Base-by-base conservation (phyloP, 2,329 filamentous ascomycete species). In the Botryotinia convoluta region DNA sequence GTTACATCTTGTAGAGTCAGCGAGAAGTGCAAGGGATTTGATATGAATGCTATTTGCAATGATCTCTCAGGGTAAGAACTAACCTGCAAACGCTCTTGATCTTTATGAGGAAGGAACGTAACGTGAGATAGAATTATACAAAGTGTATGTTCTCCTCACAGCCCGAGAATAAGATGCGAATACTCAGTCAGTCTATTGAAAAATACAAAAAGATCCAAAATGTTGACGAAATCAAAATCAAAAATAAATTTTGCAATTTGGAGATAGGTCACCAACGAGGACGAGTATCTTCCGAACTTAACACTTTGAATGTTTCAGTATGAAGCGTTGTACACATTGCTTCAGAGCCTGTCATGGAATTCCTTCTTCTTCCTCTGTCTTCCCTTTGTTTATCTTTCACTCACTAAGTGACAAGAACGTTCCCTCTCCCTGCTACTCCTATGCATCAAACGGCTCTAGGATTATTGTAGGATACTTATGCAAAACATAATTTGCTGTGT, bases 341-440 rank as follows among this genome's bases (percentile, higher is more conserved):
- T 54, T 16, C 4, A n/a, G 12, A 54, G 3, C 12, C 26, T n/a
- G 5, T 8, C 5, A n/a, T 16, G 1, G 2, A n/a, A 3, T 54
- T 14, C 3, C 48, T n/a, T 54, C 16, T n/a, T 26, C 48, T 6
- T 51, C 12, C 22, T 26, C 22, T 26, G n/a, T 44, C 48, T n/a
- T 5, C 4, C 2, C 0, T 16, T 16, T 14, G 12, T n/a, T 6
- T n/a, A 14, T 54, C 26, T 54, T 6, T n/a, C 12, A 3, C 48
- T 16, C 26, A n/a, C 2, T 3, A 0, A n/a, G 26, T 16, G 12
- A n/a, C n/a, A 26, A n/a, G 12, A n/a, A 16, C 1, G 0, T 7
- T 16, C 12, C 3, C 5, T 0, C 5, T 3, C 12, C 2, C 6
- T n/a, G 3, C 26, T n/a, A 16, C 5, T 0, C 12, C 1, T 44